Percentiles rank a stretch among this genome's conserved stretches.
Conservation (phyloP, 495 filamentous ascomycete species). For the Paragyromitra xinjiangensis region DNA sequence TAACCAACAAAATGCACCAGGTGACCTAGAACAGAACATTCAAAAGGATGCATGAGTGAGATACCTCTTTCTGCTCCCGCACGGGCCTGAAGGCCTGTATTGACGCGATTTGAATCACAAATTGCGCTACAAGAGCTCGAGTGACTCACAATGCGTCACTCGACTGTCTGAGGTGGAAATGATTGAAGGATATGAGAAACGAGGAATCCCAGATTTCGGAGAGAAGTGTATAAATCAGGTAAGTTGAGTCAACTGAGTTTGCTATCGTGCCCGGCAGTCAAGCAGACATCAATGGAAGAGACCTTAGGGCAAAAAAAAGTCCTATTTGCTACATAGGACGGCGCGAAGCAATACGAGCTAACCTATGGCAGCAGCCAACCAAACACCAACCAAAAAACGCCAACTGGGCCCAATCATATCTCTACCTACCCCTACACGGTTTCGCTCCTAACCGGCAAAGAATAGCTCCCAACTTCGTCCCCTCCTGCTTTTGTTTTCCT, state of each 20-base stretch:
- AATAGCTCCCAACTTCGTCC: slow-evolving; percentile 1
- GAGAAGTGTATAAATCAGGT: background rate
- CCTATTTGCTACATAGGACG: background rate
- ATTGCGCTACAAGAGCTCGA: slow-evolving; percentile 9
- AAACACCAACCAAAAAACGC: slow-evolving; percentile 24
- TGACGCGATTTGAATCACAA: background rate
- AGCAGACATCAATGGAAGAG: background rate
- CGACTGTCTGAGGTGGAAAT: slow-evolving; percentile 1
- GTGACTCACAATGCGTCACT: slow-evolving; percentile 42
- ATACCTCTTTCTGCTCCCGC: background rate
- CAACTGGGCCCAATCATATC: slow-evolving; percentile 6
- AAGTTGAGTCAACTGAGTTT: background rate
- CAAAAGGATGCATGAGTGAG: background rate
- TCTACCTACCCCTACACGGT: slow-evolving; percentile 8
- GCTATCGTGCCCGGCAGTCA: background rate
- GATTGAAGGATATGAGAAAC: background rate
- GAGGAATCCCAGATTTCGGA: background rate
- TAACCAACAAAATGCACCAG: too few species aligned
- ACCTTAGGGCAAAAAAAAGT: background rate
- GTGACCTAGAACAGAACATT: too few species aligned
- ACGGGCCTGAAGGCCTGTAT: background rate
- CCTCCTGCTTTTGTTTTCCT: slow-evolving; percentile 18
- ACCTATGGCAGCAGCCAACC: background rate
- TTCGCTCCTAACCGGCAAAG: slow-evolving; percentile 11
- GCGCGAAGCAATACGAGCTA: background rate